Evolutionary conservation across 2,329 filamentous ascomycete genomes (phyloP), one percentile per base, ranked within the genome.

Genomic region (Diaporthe velutina): DNA sequence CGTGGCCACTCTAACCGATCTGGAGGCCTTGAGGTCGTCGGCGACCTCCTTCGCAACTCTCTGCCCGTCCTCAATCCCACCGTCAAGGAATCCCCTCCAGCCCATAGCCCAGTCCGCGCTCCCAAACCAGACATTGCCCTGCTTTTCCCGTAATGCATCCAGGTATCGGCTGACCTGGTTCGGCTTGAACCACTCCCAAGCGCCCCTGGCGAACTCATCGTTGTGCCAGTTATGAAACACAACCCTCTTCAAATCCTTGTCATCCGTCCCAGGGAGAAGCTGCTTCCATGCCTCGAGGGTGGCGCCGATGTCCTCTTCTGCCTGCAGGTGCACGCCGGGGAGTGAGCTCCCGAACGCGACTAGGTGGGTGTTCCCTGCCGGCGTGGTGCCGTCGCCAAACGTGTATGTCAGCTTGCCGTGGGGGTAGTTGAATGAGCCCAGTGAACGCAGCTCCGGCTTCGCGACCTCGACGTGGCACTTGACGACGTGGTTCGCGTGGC

Each of bases 381-480:
- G 84, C 0, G 85, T 86, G 0, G 81, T 83, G 0, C 87, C 86
- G 72, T 88, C 86, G 0, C 84, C 87, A 8, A 87, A 83, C 0
- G 81, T 84, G 60, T 85, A 88, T 4, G 82, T 80, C 0, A 88
- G 80, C 22, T 83, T 81, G 25, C 86, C 87, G 15, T 83, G 78
- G 0, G 86, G 85, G 72, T 85, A 87, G 15, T 82, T 83, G 2
- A 74, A 87, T 82, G 3, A 84, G 83, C 0, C 83, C 84, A 81
- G 84, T 0, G 85, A 86, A 0, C 85, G 80, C 58, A 88, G 78
- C 33, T 86, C 83, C 0, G 78, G 79, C 68, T 85, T 82, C 0
- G 80, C 78, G 2, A 86, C 79, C 64, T 88, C 86, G 0, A 84
- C 85, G 71, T 88, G 86, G 4, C 88, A 83, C 64, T 88, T 88